Evolutionary conservation across 768 basidiomycete species (phyloP), one percentile per base, ranked within the genome.

Genomic region (Pleurotus cornucopiae): DNA sequence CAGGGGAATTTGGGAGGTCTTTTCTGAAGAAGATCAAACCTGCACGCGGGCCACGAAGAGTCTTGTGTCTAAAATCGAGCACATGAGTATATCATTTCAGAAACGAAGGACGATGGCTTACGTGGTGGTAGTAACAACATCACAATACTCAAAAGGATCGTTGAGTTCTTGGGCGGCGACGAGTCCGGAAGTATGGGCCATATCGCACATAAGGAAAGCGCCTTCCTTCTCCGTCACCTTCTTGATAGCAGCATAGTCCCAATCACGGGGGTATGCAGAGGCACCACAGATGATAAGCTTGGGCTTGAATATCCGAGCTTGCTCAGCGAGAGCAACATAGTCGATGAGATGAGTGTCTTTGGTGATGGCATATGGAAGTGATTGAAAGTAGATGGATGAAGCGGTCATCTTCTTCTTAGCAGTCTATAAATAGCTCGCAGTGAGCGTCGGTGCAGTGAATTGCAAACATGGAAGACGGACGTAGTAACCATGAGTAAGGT

Each of bases 371-470:
- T 98, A 99, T 46, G 97, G 96, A 68, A 97, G 80, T 38, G 97
- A 97, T 70, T 98, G 95, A 89, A 98, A 99, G 80, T 98, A 98
- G 76, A 99, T 98, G 16, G 97, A 98, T 20, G 96, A 98, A 37
- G 97, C 93, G 34, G 97, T 98, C 87, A 99, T 98, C 76, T 99
- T 98, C 81, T 98, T 97, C 79, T 98, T 98, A 58, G 94, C 92
- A 56, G 94, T 96, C 90, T 92, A 63, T 40, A 46, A 13, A 14
- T 57, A 49, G 56, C 23, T 25, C 60, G 46, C 13, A 34, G 43
- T 56, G 44, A 55, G 51, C 57, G 48, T 38, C 46, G 34, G 43
- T 58, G 57, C 16, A 61, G 40, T 45, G 52, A 48, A 16, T 43
- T 58, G 16, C 58, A 54, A 40, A 40, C n/a, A 25, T 6, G 25